These are phyloP conservation scores for Neoascochyta sp. DNA, from an alignment of 2,329 filamentous ascomycete genomes.

Conservation along the genomic window DNA sequence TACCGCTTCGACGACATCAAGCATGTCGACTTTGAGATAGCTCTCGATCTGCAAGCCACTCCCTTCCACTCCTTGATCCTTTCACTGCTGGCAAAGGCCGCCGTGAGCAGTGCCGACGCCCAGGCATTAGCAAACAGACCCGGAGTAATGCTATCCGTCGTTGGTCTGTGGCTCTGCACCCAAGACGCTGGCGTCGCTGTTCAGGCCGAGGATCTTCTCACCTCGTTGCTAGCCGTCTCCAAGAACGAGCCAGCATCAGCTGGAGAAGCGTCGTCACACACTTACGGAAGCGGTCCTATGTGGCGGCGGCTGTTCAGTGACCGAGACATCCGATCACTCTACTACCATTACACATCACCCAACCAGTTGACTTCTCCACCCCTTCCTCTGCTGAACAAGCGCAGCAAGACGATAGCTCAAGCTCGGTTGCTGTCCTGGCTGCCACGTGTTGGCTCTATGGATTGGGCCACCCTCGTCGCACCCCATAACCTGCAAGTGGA, in stretches of 20 bases:
- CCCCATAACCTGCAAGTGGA: constrained; percentile 55
- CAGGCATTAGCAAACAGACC: constrained; percentile 57
- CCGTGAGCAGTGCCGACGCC: constrained; percentile 50
- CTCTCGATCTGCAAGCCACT: constrained; percentile 47
- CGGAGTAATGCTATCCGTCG: constrained; percentile 52
- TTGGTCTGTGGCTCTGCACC: constrained; percentile 58
- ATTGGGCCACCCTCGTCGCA: constrained; percentile 53
- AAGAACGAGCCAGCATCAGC: constrained; percentile 41
- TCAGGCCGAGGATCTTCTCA: constrained; percentile 51
- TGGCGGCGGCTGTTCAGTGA: constrained; percentile 62
- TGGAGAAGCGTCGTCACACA: constrained; percentile 21
- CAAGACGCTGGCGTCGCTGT: constrained; percentile 54
- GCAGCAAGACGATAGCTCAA: constrained; percentile 57
- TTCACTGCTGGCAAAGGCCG: constrained; percentile 55
- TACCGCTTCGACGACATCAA: constrained; percentile 41
- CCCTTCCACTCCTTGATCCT: constrained; percentile 56
- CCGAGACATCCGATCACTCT: constrained; percentile 53
- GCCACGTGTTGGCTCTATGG: constrained; percentile 50
- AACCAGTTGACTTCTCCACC: constrained; percentile 33
- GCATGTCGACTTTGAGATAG: constrained; percentile 53
- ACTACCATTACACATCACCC: constrained; percentile 55
- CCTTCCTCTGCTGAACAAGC: constrained; percentile 42
- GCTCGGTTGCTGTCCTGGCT: constrained; percentile 58
- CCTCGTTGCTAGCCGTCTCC: constrained; percentile 50
- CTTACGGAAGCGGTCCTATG: constrained; percentile 43